Evolutionary conservation across 306 rosid genomes (phyloP).

Genomic region (Prunus mira): DNA sequence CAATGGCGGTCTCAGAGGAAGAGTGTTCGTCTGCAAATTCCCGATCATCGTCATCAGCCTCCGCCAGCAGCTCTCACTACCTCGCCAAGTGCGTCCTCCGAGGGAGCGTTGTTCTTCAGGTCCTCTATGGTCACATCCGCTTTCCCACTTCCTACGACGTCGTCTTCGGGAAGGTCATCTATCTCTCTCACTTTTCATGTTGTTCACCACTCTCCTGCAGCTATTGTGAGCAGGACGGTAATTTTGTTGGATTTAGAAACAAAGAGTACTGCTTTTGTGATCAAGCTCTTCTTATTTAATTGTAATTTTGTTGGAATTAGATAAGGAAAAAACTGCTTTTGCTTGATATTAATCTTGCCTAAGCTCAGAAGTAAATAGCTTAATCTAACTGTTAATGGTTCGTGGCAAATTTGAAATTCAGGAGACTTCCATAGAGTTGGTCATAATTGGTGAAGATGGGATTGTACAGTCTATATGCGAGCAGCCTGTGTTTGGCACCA

Average conservation of each 20-base stretch:
- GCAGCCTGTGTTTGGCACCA: constrained; percentile 87
- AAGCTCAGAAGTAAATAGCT: not conserved
- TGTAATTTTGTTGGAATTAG: not conserved
- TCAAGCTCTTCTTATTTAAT: not conserved
- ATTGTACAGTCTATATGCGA: constrained; percentile 78
- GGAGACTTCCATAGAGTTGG: constrained; percentile 94
- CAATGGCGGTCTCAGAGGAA: constrained; percentile 90
- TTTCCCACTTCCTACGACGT: constrained; percentile 67
- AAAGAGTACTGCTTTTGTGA: not conserved
- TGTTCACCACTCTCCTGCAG: not conserved
- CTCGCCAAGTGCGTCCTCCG: constrained; percentile 85
- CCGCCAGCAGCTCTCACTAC: constrained; percentile 47
- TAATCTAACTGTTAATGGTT: not conserved
- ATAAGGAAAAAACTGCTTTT: not conserved
- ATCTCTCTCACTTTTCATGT: not conserved
- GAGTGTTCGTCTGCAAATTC: constrained; percentile 83
- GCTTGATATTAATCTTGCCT: not conserved
- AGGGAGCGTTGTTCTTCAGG: constrained; percentile 84
- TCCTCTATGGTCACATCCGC: constrained; percentile 73
- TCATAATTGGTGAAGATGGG: constrained; percentile 71
- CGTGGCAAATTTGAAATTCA: constrained; percentile 20
- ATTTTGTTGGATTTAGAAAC: not conserved
- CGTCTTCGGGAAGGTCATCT: constrained; percentile 71
- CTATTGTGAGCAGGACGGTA: not conserved
- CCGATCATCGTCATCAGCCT: constrained; percentile 56